A percentile compares a stretch with the other conserved stretches of the same genome.
Conservation (phyloP, 495 filamentous ascomycete species). For the Platismatia glauca region DNA sequence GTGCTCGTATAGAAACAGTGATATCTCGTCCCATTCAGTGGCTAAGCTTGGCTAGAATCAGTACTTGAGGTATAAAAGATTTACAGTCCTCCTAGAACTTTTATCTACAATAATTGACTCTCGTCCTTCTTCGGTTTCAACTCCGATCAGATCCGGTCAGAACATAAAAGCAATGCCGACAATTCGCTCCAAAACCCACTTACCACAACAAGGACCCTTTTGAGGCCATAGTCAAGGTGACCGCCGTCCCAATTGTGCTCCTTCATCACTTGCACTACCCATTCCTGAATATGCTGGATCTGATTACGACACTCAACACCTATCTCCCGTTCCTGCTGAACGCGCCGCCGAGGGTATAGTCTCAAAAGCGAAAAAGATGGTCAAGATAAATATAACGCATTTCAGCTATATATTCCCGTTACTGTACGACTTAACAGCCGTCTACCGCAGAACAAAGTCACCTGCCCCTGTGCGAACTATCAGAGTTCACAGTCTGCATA, state of each 20-base stretch:
- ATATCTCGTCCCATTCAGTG: no score
- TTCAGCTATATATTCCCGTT: not conserved
- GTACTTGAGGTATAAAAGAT: not conserved
- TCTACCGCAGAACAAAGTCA: not conserved
- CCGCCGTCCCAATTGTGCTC: not conserved
- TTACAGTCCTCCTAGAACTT: not conserved
- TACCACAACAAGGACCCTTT: no score
- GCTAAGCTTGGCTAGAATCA: no score
- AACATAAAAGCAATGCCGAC: not conserved
- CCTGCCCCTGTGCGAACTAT: not conserved
- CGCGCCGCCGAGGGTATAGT: not conserved
- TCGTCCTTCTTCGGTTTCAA: not conserved
- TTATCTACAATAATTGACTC: not conserved
- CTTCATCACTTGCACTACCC: not conserved
- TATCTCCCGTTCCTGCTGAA: not conserved
- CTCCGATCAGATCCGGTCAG: not conserved
- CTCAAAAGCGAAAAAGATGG: not conserved
- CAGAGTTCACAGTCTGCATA: not conserved
- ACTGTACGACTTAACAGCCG: not conserved
- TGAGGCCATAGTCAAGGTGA: no score
- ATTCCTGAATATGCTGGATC: not conserved
- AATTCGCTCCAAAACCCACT: not conserved
- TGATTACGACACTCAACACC: not conserved
- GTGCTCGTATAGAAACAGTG: no score
- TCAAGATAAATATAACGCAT: conserved; percentile 1